A percentile compares a stretch with the other conserved stretches of the same genome.
Conservation (phyloP, 129 eudicot species). For the Flaveria robusta region DNA sequence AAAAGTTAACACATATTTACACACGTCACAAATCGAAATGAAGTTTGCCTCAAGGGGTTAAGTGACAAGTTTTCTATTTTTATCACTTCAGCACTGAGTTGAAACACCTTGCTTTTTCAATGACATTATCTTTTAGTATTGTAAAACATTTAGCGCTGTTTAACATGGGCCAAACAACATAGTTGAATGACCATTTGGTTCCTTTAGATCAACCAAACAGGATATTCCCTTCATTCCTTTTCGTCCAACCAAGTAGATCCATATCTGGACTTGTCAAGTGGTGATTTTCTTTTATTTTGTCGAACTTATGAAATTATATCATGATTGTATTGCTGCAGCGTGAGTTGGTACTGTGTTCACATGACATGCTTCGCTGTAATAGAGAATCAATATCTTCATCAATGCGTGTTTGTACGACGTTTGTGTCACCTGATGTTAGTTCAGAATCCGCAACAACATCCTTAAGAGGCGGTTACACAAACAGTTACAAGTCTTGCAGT, state of each 20-base stretch:
- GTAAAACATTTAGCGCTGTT: neutral
- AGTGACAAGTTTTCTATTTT: neutral
- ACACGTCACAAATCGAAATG: neutral
- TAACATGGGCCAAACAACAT: neutral
- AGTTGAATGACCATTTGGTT: neutral
- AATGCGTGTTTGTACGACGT: slow-evolving; percentile 53
- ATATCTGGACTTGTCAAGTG: neutral
- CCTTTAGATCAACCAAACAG: neutral
- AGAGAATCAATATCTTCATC: slow-evolving; percentile 59
- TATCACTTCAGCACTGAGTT: neutral
- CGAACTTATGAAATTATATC: neutral
- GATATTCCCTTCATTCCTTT: neutral
- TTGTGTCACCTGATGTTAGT: slow-evolving; percentile 71
- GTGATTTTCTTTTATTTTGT: neutral
- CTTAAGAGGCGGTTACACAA: slow-evolving; percentile 64
- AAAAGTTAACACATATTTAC: neutral
- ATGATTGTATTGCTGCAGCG: slow-evolving; percentile 59
- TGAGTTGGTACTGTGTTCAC: slow-evolving; percentile 81
- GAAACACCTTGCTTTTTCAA: neutral
- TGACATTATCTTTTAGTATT: neutral
- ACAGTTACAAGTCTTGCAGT: slow-evolving; percentile 69
- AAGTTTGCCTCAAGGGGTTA: neutral
- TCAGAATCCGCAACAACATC: slow-evolving; percentile 98
- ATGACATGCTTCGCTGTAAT: slow-evolving; percentile 64
- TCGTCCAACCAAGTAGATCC: neutral